Evolutionary conservation across 73 alveolate genomes (phyloP).

Genomic region (Diophrys sp.): DNA sequence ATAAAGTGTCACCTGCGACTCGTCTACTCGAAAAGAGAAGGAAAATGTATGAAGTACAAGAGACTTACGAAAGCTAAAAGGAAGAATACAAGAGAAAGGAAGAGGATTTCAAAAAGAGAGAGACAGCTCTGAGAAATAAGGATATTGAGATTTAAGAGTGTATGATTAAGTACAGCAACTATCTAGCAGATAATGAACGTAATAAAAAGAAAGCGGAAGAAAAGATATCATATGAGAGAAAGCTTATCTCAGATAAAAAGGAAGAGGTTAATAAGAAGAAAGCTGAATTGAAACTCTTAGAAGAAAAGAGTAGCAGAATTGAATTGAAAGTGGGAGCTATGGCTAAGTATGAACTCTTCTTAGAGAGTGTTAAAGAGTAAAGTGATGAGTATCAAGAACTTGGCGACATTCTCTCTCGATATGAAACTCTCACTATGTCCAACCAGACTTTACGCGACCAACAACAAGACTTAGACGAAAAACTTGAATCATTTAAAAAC

Average conservation of each 20-base stretch:
- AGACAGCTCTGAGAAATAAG: constrained; percentile 55
- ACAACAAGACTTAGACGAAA: constrained; percentile 54
- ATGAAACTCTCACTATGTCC: constrained; percentile 59
- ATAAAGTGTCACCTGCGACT: constrained; percentile 65
- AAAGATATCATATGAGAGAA: constrained; percentile 66
- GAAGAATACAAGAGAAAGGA: constrained; percentile 63
- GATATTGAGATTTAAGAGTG: constrained; percentile 68
- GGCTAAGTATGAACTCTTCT: constrained; percentile 78
- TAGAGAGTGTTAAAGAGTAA: constrained; percentile 66
- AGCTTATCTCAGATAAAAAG: constrained; percentile 31
- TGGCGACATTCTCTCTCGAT: constrained; percentile 65
- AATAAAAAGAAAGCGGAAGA: constrained; percentile 74
- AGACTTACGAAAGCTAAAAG: constrained; percentile 65
- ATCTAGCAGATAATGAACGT: constrained; percentile 74
- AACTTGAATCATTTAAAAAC: constrained; percentile 61
- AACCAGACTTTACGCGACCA: constrained; percentile 51
- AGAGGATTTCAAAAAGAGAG: constrained; percentile 64
- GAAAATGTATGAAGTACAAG: constrained; percentile 71
- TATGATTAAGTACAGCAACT: constrained; percentile 69
- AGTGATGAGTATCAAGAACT: constrained; percentile 77
- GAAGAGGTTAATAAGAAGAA: not conserved
- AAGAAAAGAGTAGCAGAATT: constrained; percentile 36
- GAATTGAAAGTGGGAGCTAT: constrained; percentile 59
- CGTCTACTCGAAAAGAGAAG: constrained; percentile 69
- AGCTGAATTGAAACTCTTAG: not conserved